phyloP scores from a whole-genome alignment of 1,284 basidiomycete species.

The Naganishia liquefaciens region DNA sequence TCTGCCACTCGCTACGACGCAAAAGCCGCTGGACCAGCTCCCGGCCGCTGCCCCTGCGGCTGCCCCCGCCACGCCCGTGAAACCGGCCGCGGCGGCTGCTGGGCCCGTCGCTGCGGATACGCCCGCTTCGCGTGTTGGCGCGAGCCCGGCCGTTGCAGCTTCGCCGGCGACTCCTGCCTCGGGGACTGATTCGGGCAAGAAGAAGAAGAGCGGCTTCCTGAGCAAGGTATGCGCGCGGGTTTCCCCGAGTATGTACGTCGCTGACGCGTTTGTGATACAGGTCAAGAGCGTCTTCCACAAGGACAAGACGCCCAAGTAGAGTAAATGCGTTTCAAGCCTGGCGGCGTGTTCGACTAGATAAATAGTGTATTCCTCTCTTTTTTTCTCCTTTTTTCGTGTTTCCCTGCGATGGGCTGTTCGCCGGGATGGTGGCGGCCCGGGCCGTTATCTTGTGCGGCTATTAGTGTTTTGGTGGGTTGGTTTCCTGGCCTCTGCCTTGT shows the following conservation, averaged over 20 bases:
- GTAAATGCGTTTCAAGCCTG: too few relatives aligned
- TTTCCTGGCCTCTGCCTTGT: too few relatives aligned
- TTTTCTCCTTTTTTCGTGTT: too few relatives aligned
- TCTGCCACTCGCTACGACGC: slow-evolving; percentile 19
- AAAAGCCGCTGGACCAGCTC: slow-evolving; percentile 23
- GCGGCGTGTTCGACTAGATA: too few relatives aligned
- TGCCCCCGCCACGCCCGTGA: slow-evolving; percentile 18
- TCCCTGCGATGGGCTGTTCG: too few relatives aligned
- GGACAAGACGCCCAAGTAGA: slow-evolving; percentile 25
- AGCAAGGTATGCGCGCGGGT: slow-evolving; percentile 39
- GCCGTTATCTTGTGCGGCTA: too few relatives aligned
- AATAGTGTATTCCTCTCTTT: too few relatives aligned
- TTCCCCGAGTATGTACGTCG: background rate
- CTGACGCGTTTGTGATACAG: background rate
- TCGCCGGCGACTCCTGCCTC: slow-evolving; percentile 30
- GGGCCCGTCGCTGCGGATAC: slow-evolving; percentile 15
- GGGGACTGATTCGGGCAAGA: slow-evolving; percentile 39
- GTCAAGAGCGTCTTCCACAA: slow-evolving; percentile 35
- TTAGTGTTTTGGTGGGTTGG: too few relatives aligned
- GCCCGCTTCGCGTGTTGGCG: slow-evolving; percentile 9
- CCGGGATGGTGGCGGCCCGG: too few relatives aligned
- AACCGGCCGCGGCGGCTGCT: slow-evolving; percentile 5
- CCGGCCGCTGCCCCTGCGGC: slow-evolving; percentile 9
- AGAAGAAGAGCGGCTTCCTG: slow-evolving; percentile 46
- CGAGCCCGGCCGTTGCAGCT: background rate